Base-by-base conservation (phyloP, 306 rosid species). In the Acacia crassicarpa region DNA sequence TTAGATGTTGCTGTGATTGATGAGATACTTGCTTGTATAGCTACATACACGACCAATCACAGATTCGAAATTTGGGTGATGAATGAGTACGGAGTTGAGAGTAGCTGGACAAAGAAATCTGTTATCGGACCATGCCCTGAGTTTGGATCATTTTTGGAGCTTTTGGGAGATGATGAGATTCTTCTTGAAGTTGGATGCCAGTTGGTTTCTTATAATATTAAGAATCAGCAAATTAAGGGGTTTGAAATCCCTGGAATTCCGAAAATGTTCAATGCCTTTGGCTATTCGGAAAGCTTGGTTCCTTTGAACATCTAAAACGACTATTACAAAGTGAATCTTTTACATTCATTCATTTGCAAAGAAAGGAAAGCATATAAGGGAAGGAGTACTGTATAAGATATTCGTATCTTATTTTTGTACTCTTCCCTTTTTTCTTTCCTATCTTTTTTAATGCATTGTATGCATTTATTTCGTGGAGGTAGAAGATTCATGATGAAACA, bases 251-350 rank as follows among this genome's bases (percentile, higher is more conserved):
- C 19, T 49, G 77, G 77, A 49, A n/a, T 73, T 32, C 62, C 77
- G 4, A 73, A 38, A 17, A 44, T 49, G 40, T 48, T 73, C 20
- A 32, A 22, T 15, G 45, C 32, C 14, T 73, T 73, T 73, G 62
- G 45, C 7, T 73, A 49, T 19, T 59, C 49, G 46, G 77, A 73
- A 49, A 73, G 77, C 32, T 33, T 73, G 43, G 45, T 49, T 73
- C 27, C 63, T 73, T 9, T 73, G 22, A 40, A 40, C 20, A 1
- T n/a, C 13, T 25, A 20, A 73, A 53, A 41, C 20, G 74, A 41
- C 20, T n/a, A 35, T 32, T 4, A 66, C 33, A 10, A 58, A 22
- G 9, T 58, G 65, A 22, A 58, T 58, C 32, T 58, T 58, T 32
- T 58, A 22, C 27, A 0, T n/a, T 10, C 65, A 22, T 30, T 58